A percentile compares a stretch with the other conserved stretches of the same genome.
Evolutionary conservation across 139 green algal genomes (phyloP).

Genomic region (Diplosphaera chodatii): DNA sequence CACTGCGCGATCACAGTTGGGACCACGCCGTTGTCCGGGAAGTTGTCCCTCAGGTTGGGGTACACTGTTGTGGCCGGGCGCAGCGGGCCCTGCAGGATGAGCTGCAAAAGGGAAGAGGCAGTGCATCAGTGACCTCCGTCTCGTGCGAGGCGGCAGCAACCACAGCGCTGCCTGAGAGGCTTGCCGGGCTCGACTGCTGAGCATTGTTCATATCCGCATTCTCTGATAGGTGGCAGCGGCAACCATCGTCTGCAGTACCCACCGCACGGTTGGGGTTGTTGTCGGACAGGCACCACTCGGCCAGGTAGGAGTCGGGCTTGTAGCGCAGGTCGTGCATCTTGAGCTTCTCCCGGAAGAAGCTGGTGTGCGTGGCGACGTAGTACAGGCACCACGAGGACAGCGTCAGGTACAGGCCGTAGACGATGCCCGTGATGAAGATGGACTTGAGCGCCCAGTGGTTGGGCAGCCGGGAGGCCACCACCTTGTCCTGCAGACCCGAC

Average conservation of each 20-base stretch:
- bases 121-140: too few species aligned
- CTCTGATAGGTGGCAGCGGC: too few species aligned
- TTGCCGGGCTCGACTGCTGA: too few species aligned
- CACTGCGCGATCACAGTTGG: slow-evolving; percentile 52
- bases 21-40: neutral
- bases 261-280: neutral
- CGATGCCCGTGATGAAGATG: slow-evolving; percentile 72
- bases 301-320: slow-evolving; percentile 17
- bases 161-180: too few species aligned
- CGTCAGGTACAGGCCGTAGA: slow-evolving; percentile 76
- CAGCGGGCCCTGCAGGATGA: too few species aligned
- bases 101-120: too few species aligned
- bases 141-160: too few species aligned
- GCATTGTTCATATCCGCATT: too few species aligned
- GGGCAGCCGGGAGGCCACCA: slow-evolving; percentile 46
- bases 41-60: neutral
- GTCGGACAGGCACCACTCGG: slow-evolving; percentile 21
- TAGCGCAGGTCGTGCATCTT: slow-evolving; percentile 37
- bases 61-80: slow-evolving; percentile 2
- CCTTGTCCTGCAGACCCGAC: slow-evolving; percentile 6
- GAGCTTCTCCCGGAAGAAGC: slow-evolving; percentile 53
- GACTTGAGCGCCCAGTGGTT: slow-evolving; percentile 69
- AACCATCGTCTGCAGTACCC: neutral
- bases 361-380: slow-evolving; percentile 47
- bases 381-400: slow-evolving; percentile 64